Base-by-base conservation (phyloP, 2,329 filamentous ascomycete genomes). In the Penicillium decumbens region DNA sequence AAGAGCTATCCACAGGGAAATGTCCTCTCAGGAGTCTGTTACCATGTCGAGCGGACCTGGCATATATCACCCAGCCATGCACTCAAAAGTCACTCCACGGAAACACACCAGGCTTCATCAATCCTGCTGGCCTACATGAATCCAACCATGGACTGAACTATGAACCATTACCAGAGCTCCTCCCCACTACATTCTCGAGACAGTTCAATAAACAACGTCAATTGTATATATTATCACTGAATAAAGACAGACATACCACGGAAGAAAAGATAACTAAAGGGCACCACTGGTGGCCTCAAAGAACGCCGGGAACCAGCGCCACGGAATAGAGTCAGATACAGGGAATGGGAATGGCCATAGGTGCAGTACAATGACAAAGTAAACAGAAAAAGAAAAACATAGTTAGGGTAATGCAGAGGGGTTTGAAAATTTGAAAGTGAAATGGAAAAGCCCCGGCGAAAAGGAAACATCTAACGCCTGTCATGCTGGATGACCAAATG, bases 401-500 rank as follows among this genome's bases (percentile, higher is more conserved):
- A 33, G 49, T 43, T 40, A 47, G 28, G 15, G 29, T 25, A 27
- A 54, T 53, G 47, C 48, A 51, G 37, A 45, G 41, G 44, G 49
- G 30, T 40, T 54, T 37, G 37, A 53, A 50, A 41, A 49, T 43
- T 24, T 35, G 49, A 54, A 40, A 41, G 6, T 15, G 37, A 33
- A 33, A 40, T n/a, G 20, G 23, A 20, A 46, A 41, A 27, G 7
- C 37, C 38, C 38, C 20, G 10, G 38, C 38, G 48, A 57, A 55
- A 59, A 61, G 41, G 37, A 53, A 60, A 66, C 37, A 49, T 53
- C 51, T 38, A 59, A 70, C 67, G 64, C 67, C 67, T 56, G 56
- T 61, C 52, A 68, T 66, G 63, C 59, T 61, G 59, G 57, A 66
- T 60, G 57, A 63, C 51, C 57, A 58, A 59, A 64, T 48, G 55